A percentile compares a stretch with the other conserved stretches of the same genome.
These are phyloP conservation scores for Talaromyces pinophilus DNA, from an alignment of 2,329 filamentous ascomycete species.

Conservation along the genomic window DNA sequence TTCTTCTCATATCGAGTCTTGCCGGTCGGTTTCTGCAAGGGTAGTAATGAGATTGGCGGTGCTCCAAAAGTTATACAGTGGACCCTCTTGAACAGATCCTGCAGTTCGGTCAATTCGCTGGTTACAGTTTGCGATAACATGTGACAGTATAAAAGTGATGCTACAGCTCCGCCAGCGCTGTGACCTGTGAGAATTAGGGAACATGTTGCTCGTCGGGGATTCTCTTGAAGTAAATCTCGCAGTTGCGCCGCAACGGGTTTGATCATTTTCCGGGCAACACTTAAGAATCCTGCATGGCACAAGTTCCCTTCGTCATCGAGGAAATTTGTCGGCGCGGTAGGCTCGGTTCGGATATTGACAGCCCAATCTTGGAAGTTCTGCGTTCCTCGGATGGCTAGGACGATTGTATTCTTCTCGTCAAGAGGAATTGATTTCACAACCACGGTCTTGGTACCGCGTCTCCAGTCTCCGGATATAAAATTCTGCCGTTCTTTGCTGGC, in stretches of 20 bases:
- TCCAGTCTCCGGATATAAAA: constrained; percentile 71
- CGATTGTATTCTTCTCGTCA: constrained; percentile 74
- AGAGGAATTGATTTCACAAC: constrained; percentile 78
- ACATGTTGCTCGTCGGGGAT: constrained; percentile 65
- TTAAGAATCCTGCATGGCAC: constrained; percentile 79
- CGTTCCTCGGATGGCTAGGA: constrained; percentile 81
- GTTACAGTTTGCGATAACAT: constrained; percentile 58
- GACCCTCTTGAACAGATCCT: constrained; percentile 71
- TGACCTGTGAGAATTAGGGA: constrained; percentile 83
- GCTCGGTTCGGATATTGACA: constrained; percentile 73
- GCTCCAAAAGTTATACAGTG: constrained; percentile 87
- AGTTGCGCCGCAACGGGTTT: constrained; percentile 70
- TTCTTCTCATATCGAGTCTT: constrained; percentile 59
- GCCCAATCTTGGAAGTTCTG: constrained; percentile 83
- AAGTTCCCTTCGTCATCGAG: constrained; percentile 75
- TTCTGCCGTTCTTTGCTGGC: constrained; percentile 64
- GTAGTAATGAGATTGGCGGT: constrained; percentile 72
- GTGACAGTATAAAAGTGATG: constrained; percentile 75
- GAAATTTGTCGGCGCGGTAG: constrained; percentile 66
- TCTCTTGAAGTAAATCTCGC: constrained; percentile 68
- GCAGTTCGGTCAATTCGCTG: constrained; percentile 70
- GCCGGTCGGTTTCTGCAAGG: constrained; percentile 61
- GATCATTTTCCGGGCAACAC: constrained; percentile 74
- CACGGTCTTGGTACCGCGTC: constrained; percentile 79
- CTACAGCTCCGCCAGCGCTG: constrained; percentile 81